Conservation (phyloP, 352 stramenopile species). For the Achlya hypogyna region DNA sequence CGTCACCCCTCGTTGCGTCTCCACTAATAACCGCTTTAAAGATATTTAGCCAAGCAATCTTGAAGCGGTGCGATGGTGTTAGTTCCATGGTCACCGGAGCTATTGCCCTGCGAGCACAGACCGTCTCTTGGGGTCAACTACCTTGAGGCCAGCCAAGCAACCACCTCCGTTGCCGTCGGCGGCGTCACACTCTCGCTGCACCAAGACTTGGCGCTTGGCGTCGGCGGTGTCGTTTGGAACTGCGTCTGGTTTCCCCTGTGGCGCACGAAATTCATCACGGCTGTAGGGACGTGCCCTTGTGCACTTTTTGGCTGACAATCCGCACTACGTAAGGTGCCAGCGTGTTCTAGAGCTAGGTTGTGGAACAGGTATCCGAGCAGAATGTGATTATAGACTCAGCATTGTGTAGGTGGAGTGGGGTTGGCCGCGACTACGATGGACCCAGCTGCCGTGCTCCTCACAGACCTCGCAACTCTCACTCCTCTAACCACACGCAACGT, state of each 20-base stretch:
- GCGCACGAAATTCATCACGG: background rate
- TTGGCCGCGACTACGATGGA: background rate
- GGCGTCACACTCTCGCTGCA: conserved; percentile 23
- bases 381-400: background rate
- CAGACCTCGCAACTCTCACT: no score
- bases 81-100: background rate
- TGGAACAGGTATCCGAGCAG: conserved; percentile 23
- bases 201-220: conserved; percentile 43
- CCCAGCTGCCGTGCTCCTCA: no score
- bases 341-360: conserved; percentile 27
- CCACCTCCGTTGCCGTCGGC: conserved; percentile 24
- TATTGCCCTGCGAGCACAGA: background rate
- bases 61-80: no score
- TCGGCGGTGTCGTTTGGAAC: conserved; percentile 69
- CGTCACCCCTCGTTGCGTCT: no score
- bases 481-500: no score
- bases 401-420: conserved; percentile 23
- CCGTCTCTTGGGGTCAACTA: conserved; percentile 49
- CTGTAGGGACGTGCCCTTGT: conserved; percentile 4
- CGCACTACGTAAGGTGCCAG: background rate
- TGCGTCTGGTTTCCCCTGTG: conserved; percentile 31
- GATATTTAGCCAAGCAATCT: no score
- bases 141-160: conserved; percentile 38
- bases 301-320: background rate
- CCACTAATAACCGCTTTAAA: no score